phyloP scores from a whole-genome alignment of 805 yeast genomes.

The Pichia nakasei region DNA sequence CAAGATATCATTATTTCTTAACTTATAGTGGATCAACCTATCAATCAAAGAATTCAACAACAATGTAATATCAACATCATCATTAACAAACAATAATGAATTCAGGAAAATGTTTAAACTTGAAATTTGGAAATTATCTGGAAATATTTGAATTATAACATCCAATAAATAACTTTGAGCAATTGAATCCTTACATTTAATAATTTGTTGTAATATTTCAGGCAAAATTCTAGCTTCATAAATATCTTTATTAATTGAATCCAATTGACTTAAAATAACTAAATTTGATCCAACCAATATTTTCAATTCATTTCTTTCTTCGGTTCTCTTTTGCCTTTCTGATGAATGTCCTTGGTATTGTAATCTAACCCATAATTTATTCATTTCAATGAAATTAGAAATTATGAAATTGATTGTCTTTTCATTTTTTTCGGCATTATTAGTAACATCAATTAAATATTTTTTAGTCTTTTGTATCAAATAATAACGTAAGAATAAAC shows the following conservation, averaged over 20 bases:
- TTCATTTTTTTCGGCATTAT: conserved; percentile 16
- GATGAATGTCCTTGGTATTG: conserved; percentile 93
- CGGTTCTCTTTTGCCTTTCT: conserved; percentile 63
- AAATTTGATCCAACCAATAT: conserved; percentile 89
- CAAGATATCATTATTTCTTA: conserved; percentile 27
- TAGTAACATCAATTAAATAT: conserved; percentile 35
- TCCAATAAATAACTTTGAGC: conserved; percentile 92
- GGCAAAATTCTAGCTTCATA: conserved; percentile 58
- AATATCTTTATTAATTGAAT: conserved; percentile 52
- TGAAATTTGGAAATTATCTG: conserved; percentile 78
- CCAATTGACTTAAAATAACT: conserved; percentile 80
- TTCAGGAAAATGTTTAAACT: conserved; percentile 62
- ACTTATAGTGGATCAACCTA: conserved; percentile 51
- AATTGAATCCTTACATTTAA: conserved; percentile 83
- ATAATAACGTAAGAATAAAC: conserved; percentile 83
- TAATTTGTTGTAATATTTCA: conserved; percentile 74
- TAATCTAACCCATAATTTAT: conserved; percentile 92
- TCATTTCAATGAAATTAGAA: conserved; percentile 92
- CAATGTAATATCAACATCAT: conserved; percentile 58
- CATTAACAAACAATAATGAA: conserved; percentile 58
- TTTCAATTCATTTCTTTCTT: conserved; percentile 81
- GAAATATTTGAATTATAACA: conserved; percentile 88
- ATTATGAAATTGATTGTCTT: conserved; percentile 74
- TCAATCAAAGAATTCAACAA: conserved; percentile 65
- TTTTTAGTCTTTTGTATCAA: conserved; percentile 76